Evolutionary conservation across 305 asterid genomes (phyloP).

Genomic region (Solanum chacoense): DNA sequence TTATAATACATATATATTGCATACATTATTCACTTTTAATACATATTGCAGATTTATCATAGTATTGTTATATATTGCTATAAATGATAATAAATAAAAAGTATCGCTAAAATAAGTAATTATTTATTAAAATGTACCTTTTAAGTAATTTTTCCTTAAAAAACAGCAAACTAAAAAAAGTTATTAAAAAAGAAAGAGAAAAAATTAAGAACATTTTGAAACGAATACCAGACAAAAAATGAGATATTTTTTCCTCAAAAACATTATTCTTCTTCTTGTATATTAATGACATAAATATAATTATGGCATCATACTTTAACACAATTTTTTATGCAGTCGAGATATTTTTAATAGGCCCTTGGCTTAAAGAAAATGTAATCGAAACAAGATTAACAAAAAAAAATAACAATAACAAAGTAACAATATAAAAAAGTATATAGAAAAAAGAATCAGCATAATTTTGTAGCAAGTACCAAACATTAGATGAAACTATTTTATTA

Average conservation of each 20-base stretch:
- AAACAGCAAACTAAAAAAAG: no score
- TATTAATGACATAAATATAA: not conserved
- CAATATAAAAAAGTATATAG: not conserved
- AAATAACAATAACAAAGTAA: not conserved
- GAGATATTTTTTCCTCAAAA: not conserved
- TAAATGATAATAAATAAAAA: no score
- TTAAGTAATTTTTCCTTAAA: no score
- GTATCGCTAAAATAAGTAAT: no score
- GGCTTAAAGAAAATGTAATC: not conserved
- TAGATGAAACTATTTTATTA: not conserved
- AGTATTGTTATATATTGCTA: no score
- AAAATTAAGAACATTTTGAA: not conserved
- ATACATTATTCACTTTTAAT: no score
- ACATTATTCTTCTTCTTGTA: not conserved
- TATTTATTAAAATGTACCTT: no score
- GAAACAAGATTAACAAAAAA: not conserved
- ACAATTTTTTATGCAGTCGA: not conserved
- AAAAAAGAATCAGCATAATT: not conserved
- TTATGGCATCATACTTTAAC: not conserved
- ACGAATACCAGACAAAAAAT: not conserved
- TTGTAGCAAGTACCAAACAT: not conserved
- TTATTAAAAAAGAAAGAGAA: not conserved
- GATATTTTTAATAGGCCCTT: not conserved
- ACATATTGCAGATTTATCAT: no score
- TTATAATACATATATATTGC: no score